Base-by-base conservation (phyloP, 805 yeast species). In the Lachancea mirantina region DNA sequence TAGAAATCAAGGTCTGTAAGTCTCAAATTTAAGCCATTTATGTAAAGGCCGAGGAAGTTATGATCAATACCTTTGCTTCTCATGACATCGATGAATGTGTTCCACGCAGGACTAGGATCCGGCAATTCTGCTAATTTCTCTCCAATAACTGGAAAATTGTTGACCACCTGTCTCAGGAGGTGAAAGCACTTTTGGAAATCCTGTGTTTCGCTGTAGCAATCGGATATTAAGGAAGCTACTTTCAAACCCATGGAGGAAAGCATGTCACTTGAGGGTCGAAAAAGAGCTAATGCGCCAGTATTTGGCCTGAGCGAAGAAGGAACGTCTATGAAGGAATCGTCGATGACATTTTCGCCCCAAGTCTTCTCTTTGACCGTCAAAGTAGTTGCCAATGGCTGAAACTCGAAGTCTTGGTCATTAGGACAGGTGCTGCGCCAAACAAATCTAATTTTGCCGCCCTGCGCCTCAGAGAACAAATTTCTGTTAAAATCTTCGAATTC, bases 371-470 rank as follows among this genome's bases (percentile, higher is more conserved):
- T 55, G 35, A 30, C 34, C 21, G 45, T 54, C 28, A 39, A 39
- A 28, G 11, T 47, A 31, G 51, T 23, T 4, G 38, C 49, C 32
- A 45, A 43, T 4, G 70, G 54, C 1, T 71, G 52, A 6, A 71
- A 40, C 34, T 68, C 65, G 8, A 61, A 25, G 8, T 67, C 76
- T 5, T 72, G 39, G 5, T 50, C 49, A 2, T 51, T 32, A 8
- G 72, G 41, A 25, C 55, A 52, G n/a, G 74, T 64, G 45, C 85
- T 78, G 44, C 96, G 70, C 80, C 94, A 74, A 2, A 78, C 71
- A 52, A 84, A 81, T 30, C 82, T 67, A 17, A 87, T 50, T 47
- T 83, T 82, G 0, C 83, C 89, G 2, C 64, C 53, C 10, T 59
- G 47, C 0, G 94, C 79, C 36, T 77, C 74, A 23, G 71, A 68